Evolutionary conservation across 1,284 basidiomycete species (phyloP).

Genomic region (Sporisorium iseilematis-ciliati): DNA sequence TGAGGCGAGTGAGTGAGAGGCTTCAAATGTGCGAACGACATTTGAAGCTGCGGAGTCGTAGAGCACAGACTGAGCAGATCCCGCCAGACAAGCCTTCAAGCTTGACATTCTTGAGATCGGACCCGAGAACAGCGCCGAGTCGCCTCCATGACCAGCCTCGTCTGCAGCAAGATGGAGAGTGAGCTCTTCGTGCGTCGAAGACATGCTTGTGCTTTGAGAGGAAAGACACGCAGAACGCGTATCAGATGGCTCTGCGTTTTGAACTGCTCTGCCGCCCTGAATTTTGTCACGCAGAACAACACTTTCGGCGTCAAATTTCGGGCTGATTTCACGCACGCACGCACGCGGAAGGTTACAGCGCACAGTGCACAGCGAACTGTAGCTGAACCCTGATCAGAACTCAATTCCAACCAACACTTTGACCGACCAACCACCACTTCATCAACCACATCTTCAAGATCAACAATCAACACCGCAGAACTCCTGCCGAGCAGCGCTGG

Average conservation of each 20-base stretch:
- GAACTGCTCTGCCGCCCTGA: constrained; percentile 22
- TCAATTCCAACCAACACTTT: background rate
- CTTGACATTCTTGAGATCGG: no score
- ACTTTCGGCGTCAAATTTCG: constrained; percentile 9
- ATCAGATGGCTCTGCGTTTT: background rate
- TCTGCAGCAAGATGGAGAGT: no score
- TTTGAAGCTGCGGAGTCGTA: no score
- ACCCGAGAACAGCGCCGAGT: no score
- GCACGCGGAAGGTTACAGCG: background rate
- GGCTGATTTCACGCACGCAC: constrained; percentile 9
- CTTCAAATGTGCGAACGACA: no score
- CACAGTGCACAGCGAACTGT: constrained; percentile 1
- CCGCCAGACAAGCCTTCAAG: no score
- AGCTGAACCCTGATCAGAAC: constrained; percentile 10
- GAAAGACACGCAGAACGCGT: constrained; percentile 14
- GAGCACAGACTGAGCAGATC: no score
- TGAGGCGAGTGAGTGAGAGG: no score
- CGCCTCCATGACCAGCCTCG: no score
- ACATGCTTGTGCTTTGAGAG: background rate
- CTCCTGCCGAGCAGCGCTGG: background rate
- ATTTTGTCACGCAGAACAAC: constrained; percentile 32
- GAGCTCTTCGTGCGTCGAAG: background rate
- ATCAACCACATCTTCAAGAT: constrained; percentile 5
- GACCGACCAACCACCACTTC: constrained; percentile 3
- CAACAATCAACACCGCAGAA: background rate